Conservation (phyloP, 805 yeast genomes). For the Metschnikowia chrysomelidarum region DNA sequence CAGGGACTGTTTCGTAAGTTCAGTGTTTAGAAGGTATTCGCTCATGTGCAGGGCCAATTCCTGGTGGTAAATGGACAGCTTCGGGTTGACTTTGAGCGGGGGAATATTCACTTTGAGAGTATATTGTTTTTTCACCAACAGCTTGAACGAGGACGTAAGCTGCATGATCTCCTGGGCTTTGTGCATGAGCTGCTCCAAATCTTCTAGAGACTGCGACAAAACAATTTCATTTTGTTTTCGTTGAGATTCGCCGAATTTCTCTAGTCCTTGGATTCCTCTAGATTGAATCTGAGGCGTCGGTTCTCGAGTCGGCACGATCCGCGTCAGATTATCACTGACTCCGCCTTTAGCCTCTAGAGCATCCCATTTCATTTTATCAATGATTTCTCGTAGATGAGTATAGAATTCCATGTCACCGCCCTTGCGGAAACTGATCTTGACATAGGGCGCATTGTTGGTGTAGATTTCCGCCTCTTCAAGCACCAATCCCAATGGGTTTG, state of each 20-base stretch:
- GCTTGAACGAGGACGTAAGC: slow-evolving; percentile 27
- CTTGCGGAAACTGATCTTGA: slow-evolving; percentile 73
- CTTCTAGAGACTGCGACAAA: slow-evolving; percentile 68
- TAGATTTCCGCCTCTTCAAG: slow-evolving; percentile 36
- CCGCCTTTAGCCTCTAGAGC: slow-evolving; percentile 30
- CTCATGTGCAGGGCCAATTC: slow-evolving; percentile 80
- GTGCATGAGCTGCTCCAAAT: slow-evolving; percentile 72
- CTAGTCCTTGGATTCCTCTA: slow-evolving; percentile 71
- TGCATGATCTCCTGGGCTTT: slow-evolving; percentile 70
- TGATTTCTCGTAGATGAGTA: slow-evolving; percentile 35
- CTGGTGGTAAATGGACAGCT: slow-evolving; percentile 44
- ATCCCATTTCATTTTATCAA: slow-evolving; percentile 56
- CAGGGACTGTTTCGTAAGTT: slow-evolving; percentile 30
- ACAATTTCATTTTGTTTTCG: slow-evolving; percentile 59
- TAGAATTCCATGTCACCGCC: slow-evolving; percentile 62
- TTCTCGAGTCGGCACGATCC: slow-evolving; percentile 26
- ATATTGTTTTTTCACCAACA: slow-evolving; percentile 12
- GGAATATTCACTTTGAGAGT: slow-evolving; percentile 12
- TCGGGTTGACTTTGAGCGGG: slow-evolving; percentile 36
- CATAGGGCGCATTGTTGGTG: slow-evolving; percentile 33
- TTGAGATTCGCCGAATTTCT: slow-evolving; percentile 52
- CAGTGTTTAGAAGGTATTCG: slow-evolving; percentile 52
- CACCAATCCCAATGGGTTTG: slow-evolving; percentile 22
- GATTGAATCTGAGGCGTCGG: slow-evolving; percentile 7
- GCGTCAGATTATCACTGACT: slow-evolving; percentile 19